These are phyloP conservation scores for Solanum etuberosum DNA, from an alignment of 257 asterid genomes.

Conservation along the genomic window DNA sequence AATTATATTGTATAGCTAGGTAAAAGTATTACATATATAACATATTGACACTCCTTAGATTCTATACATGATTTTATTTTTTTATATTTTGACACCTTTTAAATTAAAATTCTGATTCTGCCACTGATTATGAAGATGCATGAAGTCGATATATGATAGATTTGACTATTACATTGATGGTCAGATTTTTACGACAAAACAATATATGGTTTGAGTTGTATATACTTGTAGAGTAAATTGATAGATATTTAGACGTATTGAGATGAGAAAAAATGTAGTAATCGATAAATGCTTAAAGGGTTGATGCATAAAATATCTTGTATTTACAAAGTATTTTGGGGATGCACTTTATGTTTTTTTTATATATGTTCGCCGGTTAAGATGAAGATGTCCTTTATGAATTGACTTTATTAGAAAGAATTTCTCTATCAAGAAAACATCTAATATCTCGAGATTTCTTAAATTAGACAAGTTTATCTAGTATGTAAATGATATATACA, in stretches of 20 bases:
- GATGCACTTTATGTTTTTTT: not conserved
- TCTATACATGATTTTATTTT: too few species aligned
- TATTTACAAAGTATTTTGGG: not conserved
- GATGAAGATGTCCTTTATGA: not conserved
- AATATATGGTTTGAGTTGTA: not conserved
- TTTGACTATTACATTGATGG: not conserved
- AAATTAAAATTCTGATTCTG: too few species aligned
- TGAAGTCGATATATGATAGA: not conserved
- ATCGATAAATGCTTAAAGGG: not conserved
- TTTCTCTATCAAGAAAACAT: not conserved
- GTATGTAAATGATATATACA: not conserved
- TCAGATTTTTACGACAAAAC: too few species aligned
- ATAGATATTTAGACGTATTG: not conserved
- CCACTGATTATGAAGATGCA: too few species aligned
- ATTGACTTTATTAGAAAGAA: not conserved
- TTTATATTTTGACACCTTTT: too few species aligned
- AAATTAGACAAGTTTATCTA: not conserved
- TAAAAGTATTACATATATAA: too few species aligned
- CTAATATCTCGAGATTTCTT: not conserved
- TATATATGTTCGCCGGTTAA: not conserved
- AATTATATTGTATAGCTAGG: accelerated
- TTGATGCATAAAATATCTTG: not conserved
- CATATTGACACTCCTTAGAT: too few species aligned
- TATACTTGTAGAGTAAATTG: not conserved
- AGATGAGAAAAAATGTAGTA: not conserved